These are phyloP conservation scores for Aspergillus spinulosporus DNA, from an alignment of 2,329 filamentous ascomycete species.

Conservation along the genomic window DNA sequence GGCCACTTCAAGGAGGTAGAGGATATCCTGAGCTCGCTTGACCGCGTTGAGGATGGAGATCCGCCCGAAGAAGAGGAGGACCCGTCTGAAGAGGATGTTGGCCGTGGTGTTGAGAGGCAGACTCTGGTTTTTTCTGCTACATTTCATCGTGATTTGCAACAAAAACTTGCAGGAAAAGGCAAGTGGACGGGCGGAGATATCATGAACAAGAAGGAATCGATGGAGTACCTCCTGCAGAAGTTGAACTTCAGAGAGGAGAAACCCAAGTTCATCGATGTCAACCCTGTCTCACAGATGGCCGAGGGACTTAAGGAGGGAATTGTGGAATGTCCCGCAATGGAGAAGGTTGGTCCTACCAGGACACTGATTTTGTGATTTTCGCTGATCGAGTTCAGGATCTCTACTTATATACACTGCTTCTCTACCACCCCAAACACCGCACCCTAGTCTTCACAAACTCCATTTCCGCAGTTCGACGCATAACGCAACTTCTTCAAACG, in stretches of 20 bases:
- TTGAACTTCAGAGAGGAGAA: slow-evolving; percentile 81
- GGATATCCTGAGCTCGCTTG: slow-evolving; percentile 79
- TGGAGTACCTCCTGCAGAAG: slow-evolving; percentile 89
- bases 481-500: slow-evolving; percentile 80
- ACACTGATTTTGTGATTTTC: background rate
- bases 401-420: slow-evolving; percentile 83
- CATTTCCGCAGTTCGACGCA: slow-evolving; percentile 83
- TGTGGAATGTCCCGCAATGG: slow-evolving; percentile 86
- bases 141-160: slow-evolving; percentile 86
- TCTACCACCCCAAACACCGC: slow-evolving; percentile 77
- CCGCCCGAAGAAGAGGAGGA: slow-evolving; percentile 31
- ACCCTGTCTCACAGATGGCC: slow-evolving; percentile 87
- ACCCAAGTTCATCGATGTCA: slow-evolving; percentile 89
- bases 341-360: slow-evolving; percentile 64
- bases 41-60: slow-evolving; percentile 57
- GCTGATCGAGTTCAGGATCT: slow-evolving; percentile 62
- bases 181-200: slow-evolving; percentile 59
- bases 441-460: slow-evolving; percentile 95
- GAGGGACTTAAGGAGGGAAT: slow-evolving; percentile 81
- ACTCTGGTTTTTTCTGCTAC: slow-evolving; percentile 97
- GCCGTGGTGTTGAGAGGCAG: slow-evolving; percentile 57
- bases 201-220: slow-evolving; percentile 73
- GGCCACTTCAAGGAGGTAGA: slow-evolving; percentile 94
- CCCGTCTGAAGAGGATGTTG: slow-evolving; percentile 42
- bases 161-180: slow-evolving; percentile 80